These are phyloP conservation scores for Cytauxzoon felis DNA, from an alignment of 169 alveolate genomes.

Conservation along the genomic window DNA sequence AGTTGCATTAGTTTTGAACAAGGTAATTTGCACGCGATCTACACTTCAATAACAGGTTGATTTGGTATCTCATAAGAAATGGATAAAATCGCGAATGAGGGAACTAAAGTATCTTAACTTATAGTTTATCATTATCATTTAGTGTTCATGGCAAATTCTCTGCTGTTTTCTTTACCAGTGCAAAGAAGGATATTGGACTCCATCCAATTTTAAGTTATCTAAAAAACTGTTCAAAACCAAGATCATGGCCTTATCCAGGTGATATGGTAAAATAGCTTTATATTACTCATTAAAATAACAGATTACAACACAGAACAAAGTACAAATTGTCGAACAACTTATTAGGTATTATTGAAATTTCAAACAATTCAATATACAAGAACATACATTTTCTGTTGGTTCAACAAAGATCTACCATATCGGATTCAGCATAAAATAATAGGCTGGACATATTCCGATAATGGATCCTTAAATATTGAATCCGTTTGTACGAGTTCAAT, in stretches of 20 bases:
- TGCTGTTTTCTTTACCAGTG: conserved; percentile 73
- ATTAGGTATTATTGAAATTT: conserved; percentile 6
- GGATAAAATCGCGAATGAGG: conserved; percentile 70
- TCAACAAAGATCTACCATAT: conserved; percentile 78
- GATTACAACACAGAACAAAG: conserved; percentile 70
- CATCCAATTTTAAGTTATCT: conserved; percentile 66
- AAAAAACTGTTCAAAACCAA: conserved; percentile 60
- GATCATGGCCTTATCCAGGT: conserved; percentile 79
- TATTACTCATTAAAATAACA: neutral
- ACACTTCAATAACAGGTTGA: conserved; percentile 22
- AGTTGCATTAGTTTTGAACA: conserved; percentile 71
- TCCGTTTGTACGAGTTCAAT: conserved; percentile 37
- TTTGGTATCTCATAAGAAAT: conserved; percentile 64
- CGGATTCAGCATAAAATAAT: conserved; percentile 66
- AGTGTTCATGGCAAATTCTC: conserved; percentile 78
- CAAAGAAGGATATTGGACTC: conserved; percentile 75
- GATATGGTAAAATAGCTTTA: conserved; percentile 45
- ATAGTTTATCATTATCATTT: neutral
- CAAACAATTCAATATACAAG: conserved; percentile 5
- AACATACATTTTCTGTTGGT: conserved; percentile 77
- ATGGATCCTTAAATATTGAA: conserved; percentile 66
- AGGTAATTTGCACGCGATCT: conserved; percentile 7
- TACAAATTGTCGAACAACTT: conserved; percentile 74
- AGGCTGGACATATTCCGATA: conserved; percentile 68
- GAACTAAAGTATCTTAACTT: conserved; percentile 41